Conservation (phyloP, 1,284 basidiomycete species). For the Stereum hirsutum region DNA sequence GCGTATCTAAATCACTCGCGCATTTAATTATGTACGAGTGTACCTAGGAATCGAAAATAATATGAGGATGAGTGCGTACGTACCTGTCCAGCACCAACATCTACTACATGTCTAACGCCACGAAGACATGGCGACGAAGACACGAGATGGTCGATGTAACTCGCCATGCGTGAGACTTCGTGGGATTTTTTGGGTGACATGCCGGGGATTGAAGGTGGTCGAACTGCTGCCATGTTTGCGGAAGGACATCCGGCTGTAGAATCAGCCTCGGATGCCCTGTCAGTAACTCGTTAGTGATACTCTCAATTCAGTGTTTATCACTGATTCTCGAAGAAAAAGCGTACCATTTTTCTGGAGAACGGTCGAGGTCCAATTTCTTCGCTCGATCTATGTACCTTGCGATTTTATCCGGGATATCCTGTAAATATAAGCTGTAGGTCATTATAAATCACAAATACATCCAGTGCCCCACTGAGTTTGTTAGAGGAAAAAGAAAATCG, state of each 20-base stretch:
- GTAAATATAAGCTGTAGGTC: not conserved
- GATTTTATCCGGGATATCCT: constrained; percentile 8
- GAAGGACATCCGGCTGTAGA: not conserved
- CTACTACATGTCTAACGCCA: constrained; percentile 28
- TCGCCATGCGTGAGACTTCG: constrained; percentile 37
- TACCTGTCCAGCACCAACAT: constrained; percentile 48
- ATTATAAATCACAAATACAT: not conserved
- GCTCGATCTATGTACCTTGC: constrained; percentile 8
- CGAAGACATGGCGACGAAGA: constrained; percentile 10
- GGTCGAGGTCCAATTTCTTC: constrained; percentile 13
- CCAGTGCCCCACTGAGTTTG: not conserved
- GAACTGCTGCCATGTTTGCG: not conserved
- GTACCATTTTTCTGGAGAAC: constrained; percentile 3
- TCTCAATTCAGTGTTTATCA: not conserved
- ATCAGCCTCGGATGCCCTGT: not conserved
- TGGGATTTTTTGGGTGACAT: constrained; percentile 50
- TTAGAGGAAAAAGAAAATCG: not conserved
- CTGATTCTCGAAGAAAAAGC: not conserved
- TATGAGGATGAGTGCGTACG: constrained; percentile 10
- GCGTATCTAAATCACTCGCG: no score
- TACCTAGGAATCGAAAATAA: constrained; percentile 5
- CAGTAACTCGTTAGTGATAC: not conserved
- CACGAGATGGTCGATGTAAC: constrained; percentile 24
- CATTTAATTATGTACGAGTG: constrained; percentile 2
- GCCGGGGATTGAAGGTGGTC: constrained; percentile 17